Conservation (phyloP, 1,139 yeast genomes). For the Saccharomyces hybrid region DNA sequence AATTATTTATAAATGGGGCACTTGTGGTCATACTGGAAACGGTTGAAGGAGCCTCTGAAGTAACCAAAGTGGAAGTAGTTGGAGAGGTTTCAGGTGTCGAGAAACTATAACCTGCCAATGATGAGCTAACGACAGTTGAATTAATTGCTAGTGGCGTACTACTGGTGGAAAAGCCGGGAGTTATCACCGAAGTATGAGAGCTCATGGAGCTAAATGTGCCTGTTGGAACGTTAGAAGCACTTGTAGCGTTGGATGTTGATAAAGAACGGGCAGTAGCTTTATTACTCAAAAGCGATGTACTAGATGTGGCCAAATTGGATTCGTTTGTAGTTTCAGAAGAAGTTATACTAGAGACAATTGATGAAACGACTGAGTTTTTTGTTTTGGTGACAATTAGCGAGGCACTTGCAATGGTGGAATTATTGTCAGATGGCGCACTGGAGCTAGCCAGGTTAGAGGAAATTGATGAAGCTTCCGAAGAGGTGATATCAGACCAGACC, state of each 20-base stretch:
- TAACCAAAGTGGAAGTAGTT: not conserved
- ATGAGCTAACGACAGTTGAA: not conserved
- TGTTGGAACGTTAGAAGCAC: not conserved
- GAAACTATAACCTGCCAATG: not conserved
- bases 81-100: not conserved
- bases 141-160: not conserved
- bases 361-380: not conserved
- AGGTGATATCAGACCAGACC: not conserved
- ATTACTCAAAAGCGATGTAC: not conserved
- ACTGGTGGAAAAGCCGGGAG: not conserved
- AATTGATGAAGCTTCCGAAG: not conserved
- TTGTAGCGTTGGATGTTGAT: not conserved
- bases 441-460: not conserved
- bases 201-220: not conserved
- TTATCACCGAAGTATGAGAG: not conserved
- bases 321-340: not conserved
- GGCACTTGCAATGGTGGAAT: not conserved
- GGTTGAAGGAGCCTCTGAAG: not conserved
- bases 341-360: not conserved
- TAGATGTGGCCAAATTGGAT: not conserved
- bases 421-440: not conserved
- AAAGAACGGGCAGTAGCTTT: not conserved
- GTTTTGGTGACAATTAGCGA: not conserved
- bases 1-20: not conserved
- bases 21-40: not conserved